Evolutionary conservation across 75 land plant species (phyloP), one percentile per base, ranked within the genome.

Genomic region (Picea sitchensis): DNA sequence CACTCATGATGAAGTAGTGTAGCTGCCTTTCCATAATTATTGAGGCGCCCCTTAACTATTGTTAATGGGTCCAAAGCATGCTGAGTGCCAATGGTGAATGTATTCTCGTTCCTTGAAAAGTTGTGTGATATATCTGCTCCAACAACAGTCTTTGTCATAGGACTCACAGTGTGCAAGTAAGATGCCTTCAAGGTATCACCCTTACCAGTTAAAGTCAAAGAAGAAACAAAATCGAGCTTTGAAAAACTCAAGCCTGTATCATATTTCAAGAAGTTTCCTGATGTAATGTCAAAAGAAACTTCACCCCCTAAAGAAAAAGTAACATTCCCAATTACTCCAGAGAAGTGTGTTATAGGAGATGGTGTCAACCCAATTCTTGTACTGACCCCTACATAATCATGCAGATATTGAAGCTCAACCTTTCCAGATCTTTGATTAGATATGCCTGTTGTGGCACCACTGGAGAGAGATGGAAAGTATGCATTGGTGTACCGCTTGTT

Each of bases 391-490:
- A 84, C 87, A 26, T 26, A 26, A 26, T 26, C 26, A 26, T 26
- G 26, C 26, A 26, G 26, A 26, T 26, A 26, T 26, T 26, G 26
- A 26, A 26, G 26, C 26, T 26, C 26, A 26, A 26, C 26, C 26
- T 26, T 26, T 26, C 26, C 26, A 26, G 26, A 26, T 26, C 26
- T 26, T 26, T 26, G 26, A 82, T 81, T 96, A 60, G 97, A 92
- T 69, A 87, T 92, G 95, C 93, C 99, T 71, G 91, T 91, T 76
- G 88, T 96, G 54, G 80, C 61, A 38, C 97, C 94, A 79, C 81
- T 96, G 65, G 95, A 90, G 83, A 89, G 87, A 73, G 99, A 92
- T 84, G 85, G 84, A 21, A 92, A 94, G 78, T 87, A 86, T 85
- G 87, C 87, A 12, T 77, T 87, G 65, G 93, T 94, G 11, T 92